A percentile compares a stretch with the other conserved stretches of the same genome.
Evolutionary conservation across 306 rosid genomes (phyloP).

Genomic region (Chamaecrista fasciculata): DNA sequence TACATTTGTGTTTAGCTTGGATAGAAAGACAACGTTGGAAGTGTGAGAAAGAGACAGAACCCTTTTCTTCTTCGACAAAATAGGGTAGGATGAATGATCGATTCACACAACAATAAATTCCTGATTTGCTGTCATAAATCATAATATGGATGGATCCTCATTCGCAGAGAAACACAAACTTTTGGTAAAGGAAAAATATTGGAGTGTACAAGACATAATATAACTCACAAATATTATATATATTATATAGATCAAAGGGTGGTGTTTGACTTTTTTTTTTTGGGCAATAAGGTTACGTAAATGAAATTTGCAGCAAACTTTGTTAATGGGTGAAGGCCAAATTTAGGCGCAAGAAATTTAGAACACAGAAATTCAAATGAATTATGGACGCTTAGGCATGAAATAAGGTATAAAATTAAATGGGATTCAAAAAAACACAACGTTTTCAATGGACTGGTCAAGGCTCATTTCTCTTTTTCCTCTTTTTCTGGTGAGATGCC

Average conservation of each 20-base stretch:
- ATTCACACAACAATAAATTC: constrained; percentile 33
- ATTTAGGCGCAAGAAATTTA: constrained; percentile 54
- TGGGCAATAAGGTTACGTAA: constrained; percentile 42
- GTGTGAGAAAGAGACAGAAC: constrained; percentile 19
- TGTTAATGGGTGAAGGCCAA: constrained; percentile 54
- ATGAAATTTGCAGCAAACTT: constrained; percentile 40
- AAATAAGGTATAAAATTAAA: constrained; percentile 26
- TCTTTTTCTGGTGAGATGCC: constrained; percentile 48
- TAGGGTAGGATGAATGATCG: constrained; percentile 18
- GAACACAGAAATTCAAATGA: constrained; percentile 29
- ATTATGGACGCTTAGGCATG: constrained; percentile 33
- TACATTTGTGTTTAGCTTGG: constrained; percentile 24
- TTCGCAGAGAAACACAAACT: not conserved
- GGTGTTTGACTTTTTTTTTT: constrained; percentile 42
- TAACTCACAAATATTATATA: constrained; percentile 18
- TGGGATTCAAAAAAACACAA: constrained; percentile 24
- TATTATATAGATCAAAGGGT: too few species aligned
- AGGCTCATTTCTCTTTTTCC: constrained; percentile 31
- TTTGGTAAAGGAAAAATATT: not conserved
- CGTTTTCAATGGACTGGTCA: constrained; percentile 14
- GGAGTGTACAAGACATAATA: constrained; percentile 14
- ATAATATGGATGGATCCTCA: constrained; percentile 1
- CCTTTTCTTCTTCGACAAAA: constrained; percentile 66
- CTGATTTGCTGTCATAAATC: constrained; percentile 13
- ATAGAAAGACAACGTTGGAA: constrained; percentile 33